Base-by-base conservation (phyloP, 352 stramenopile genomes). In the Pythium phragmitis region DNA sequence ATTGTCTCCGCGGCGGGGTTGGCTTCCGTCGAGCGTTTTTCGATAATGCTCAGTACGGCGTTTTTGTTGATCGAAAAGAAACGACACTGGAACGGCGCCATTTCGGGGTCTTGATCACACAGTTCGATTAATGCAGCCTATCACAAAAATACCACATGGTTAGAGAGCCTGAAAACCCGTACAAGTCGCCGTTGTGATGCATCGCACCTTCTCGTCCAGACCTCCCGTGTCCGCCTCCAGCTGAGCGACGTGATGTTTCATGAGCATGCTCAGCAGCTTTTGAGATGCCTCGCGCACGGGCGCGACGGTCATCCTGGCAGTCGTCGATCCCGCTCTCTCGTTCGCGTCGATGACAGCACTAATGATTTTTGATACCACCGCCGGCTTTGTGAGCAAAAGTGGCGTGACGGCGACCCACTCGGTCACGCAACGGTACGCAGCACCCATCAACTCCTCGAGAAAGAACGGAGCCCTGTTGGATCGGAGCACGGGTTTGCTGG, bases 11-110 rank as follows among this genome's bases (percentile, higher is more conserved):
- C 72, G 49, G 42, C 76, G 67, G 21, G 73, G 49, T 21, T 39
- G 2, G 36, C 30, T 8, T 66, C 62, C 43, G 73, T 85, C 7
- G 73, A 57, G 0, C 79, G 82, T 46, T 94, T 91, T 47, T 96
- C 87, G 34, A 93, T 89, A 3, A 94, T 80, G 9, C 75, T 92
- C 54, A 96, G 45, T 19, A 96, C 81, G 0, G 87, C 81, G 33
- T 77, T 85, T 55, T 92, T 91, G 75, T 91, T 90, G 47, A 93
- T 68, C 2, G 83, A 83, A 49, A 94, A 94, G 69, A 93, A 94
- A 14, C 84, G 86, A 49, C 82, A 92, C 56, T 89, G 74, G 13
- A 67, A 57, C 51, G 78, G 65, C 11, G 82, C 76, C 33, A 87
- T 72, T 16, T 65, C 69, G 0, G 62, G 67, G 26, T 73, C 73